Base-by-base conservation (phyloP, 192 early-diverging fungal genomes). In the Entomortierella lignicola region DNA sequence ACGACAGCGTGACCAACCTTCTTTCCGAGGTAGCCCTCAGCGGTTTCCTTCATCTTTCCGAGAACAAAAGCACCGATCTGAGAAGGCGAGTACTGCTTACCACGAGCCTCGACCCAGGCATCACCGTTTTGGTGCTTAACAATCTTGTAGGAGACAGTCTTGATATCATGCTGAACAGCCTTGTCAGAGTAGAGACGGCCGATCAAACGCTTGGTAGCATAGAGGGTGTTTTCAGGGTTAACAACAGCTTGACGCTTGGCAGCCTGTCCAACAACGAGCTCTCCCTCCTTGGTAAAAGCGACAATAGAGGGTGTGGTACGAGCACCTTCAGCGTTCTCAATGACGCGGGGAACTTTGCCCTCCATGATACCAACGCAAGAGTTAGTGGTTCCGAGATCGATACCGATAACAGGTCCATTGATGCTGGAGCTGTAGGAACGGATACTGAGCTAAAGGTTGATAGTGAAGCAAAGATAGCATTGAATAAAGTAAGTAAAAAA, bases 381-480 rank as follows among this genome's bases (percentile, higher is more conserved):
- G 92, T 99, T 98, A 77, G 98, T 99, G 50, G 98, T 99, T 61
- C 98, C 98, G 66, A 99, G 88, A 91, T 99, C 98, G 72, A 99
- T 97, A 86, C 98, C 98, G 74, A 99, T 97, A 34, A 98, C 96
- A 42, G 77, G 85, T 39, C 85, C 85, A 91, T 94, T 96, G 85
- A 97, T 66, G 57, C 41, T 48, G 31, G 71, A 64, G 64, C 72
- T 74, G 64, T 74, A 74, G 21, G 72, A 27, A 42, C 72, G 72
- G 37, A 59, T 30, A 66, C 63, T 58, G 25, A 74, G 12, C 72
- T 74, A 65, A 27, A 4, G 5, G 25, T 29, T 23, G 2, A 31
- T 26, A 23, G 25, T 25, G 39, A n/a, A 27, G 6, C 8, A 62
- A 26, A 47, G 2, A 23, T 10, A 15, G 18, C 41, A 56, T 32